Percentiles rank a stretch among this genome's conserved stretches.
phyloP scores from a whole-genome alignment of 1,284 basidiomycete species.

The Calocybe gambosa region DNA sequence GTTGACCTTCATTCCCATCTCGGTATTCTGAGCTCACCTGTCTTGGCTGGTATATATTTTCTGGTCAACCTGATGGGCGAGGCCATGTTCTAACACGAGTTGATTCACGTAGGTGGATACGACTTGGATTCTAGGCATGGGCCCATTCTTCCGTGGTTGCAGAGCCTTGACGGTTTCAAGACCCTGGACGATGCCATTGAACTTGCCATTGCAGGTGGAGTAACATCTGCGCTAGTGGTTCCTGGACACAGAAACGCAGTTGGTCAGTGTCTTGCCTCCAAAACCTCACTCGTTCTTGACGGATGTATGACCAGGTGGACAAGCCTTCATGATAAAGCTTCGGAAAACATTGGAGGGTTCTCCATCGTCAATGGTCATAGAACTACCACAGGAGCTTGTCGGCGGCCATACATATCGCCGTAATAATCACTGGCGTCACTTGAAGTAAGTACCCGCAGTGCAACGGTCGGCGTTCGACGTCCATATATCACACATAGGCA shows the following conservation, averaged over 20 bases:
- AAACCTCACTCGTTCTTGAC: background rate
- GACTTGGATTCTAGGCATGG: constrained; percentile 55
- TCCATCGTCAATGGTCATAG: constrained; percentile 58
- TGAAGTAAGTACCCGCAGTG: constrained; percentile 39
- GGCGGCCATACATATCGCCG: constrained; percentile 25
- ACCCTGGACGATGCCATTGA: constrained; percentile 46
- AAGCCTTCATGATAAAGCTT: constrained; percentile 66
- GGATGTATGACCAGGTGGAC: constrained; percentile 43
- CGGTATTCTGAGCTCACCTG: constrained; percentile 61
- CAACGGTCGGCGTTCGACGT: background rate
- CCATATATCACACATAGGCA: constrained; percentile 34
- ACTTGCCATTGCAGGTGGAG: constrained; percentile 46
- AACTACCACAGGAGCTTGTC: constrained; percentile 46
- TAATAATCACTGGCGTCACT: constrained; percentile 45
- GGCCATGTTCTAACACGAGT: background rate
- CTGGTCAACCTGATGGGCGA: background rate
- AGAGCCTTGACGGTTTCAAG: constrained; percentile 45
- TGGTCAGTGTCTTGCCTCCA: constrained; percentile 29
- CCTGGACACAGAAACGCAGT: constrained; percentile 54
- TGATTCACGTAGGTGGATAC: constrained; percentile 31
- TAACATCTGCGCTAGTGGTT: constrained; percentile 45
- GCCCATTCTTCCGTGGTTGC: constrained; percentile 51
- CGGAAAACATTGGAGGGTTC: constrained; percentile 52
- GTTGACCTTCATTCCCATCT: constrained; percentile 81
- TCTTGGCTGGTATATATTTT: constrained; percentile 35